A percentile compares a stretch with the other conserved stretches of the same genome.
Evolutionary conservation across 371 early-diverging fungal species (phyloP).

Genomic region (Phascolomyces articulosus): DNA sequence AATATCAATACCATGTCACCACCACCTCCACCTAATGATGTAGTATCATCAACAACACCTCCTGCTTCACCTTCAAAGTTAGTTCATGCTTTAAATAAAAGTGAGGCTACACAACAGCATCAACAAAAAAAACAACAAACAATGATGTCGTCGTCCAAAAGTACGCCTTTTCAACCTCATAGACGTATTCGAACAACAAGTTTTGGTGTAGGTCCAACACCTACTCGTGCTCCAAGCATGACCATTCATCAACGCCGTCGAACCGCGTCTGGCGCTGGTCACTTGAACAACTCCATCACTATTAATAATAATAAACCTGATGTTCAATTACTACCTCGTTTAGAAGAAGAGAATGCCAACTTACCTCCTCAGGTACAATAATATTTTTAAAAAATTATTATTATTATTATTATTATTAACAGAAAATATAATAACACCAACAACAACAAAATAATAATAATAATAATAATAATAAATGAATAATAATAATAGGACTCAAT

Average conservation of each 20-base stretch:
- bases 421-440: neutral
- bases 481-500: slow-evolving; percentile 37
- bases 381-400: too few species aligned
- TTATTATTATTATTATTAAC: neutral
- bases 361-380: slow-evolving; percentile 37
- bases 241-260: slow-evolving; percentile 31
- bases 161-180: slow-evolving; percentile 34
- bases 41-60: neutral
- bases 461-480: neutral
- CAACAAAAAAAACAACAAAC: neutral
- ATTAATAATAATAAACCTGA: slow-evolving; percentile 21
- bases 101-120: slow-evolving; percentile 17
- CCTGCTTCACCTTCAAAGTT: slow-evolving; percentile 30
- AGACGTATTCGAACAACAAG: slow-evolving; percentile 30
- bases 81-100: slow-evolving; percentile 37
- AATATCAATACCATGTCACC: too few species aligned
- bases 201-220: slow-evolving; percentile 29
- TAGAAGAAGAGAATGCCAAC: slow-evolving; percentile 48
- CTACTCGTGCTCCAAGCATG: slow-evolving; percentile 45
- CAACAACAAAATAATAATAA: neutral
- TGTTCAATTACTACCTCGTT: slow-evolving; percentile 37
- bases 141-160: slow-evolving; percentile 31
- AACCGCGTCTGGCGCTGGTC: slow-evolving; percentile 26
- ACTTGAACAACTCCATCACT: neutral
- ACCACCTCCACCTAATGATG: slow-evolving; percentile 9